Percentiles rank a stretch among this genome's conserved stretches.
phyloP scores from a whole-genome alignment of 2,329 filamentous ascomycete genomes.

The Alternaria gaisen region DNA sequence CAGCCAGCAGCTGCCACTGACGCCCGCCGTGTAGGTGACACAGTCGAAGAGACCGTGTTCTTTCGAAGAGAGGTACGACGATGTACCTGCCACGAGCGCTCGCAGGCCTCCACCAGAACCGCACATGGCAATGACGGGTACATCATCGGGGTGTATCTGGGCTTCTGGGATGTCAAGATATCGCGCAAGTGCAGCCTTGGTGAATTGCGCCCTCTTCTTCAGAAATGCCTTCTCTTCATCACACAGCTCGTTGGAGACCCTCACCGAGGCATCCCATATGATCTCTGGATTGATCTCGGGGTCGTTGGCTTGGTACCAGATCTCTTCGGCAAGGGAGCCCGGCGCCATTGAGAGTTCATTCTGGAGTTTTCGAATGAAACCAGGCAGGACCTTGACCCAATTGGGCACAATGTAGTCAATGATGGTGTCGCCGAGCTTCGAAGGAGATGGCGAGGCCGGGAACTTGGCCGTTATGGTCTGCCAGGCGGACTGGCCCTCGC shows the following conservation, averaged over 20 bases:
- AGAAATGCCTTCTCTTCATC: slow-evolving; percentile 82
- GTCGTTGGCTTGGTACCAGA: slow-evolving; percentile 92
- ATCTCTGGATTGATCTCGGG: slow-evolving; percentile 87
- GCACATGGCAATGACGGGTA: slow-evolving; percentile 92
- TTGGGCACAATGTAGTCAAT: slow-evolving; percentile 79
- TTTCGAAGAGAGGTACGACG: slow-evolving; percentile 83
- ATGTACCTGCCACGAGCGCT: slow-evolving; percentile 88
- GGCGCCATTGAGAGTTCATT: slow-evolving; percentile 86
- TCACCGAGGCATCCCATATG: slow-evolving; percentile 78
- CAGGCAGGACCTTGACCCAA: slow-evolving; percentile 81
- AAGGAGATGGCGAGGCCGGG: slow-evolving; percentile 38
- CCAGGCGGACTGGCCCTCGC: slow-evolving; percentile 40
- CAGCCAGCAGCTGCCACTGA: slow-evolving; percentile 96
- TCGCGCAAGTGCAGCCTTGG: slow-evolving; percentile 76
- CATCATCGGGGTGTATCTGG: slow-evolving; percentile 90
- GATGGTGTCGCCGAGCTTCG: slow-evolving; percentile 61
- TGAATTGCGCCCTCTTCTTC: slow-evolving; percentile 71
- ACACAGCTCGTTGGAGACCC: slow-evolving; percentile 83
- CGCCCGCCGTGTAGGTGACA: slow-evolving; percentile 91
- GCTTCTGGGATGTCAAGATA: slow-evolving; percentile 82
- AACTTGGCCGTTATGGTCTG: slow-evolving; percentile 44
- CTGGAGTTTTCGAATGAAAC: slow-evolving; percentile 82
- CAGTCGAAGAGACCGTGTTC: slow-evolving; percentile 94
- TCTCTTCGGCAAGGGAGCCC: slow-evolving; percentile 88
- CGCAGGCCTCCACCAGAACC: slow-evolving; percentile 91